Base-by-base conservation (phyloP, 257 asterid genomes). In the Forsythia suspensa region DNA sequence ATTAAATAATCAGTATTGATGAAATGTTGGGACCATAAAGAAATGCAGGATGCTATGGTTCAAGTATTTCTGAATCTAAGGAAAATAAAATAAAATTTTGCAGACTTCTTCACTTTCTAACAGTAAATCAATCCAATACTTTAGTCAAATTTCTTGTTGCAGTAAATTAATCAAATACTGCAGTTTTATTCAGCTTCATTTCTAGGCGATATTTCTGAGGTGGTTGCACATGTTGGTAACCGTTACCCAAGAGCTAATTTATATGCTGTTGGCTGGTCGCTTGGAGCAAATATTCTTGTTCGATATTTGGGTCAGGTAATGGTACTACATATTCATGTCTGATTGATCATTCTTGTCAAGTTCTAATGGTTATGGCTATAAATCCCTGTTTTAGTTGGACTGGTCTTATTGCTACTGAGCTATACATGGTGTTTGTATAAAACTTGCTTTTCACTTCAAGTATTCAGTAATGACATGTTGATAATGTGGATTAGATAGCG, bases 181-280 rank as follows among this genome's bases (percentile, higher is more conserved):
- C 96, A 95, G 98, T 93, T 95, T 90, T 95, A 93, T 93, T 95
- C 99, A 79, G 97, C 96, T 87, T 95, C 98, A 48, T 95, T 91
- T 89, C 89, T 95, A 39, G 97, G 97, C 79, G 98, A 95, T 86
- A 91, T 95, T 55, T 80, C 92, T 67, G 92, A 91, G 87, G 97
- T 93, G 48, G 95, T 95, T 79, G 89, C 81, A 65, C 96, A 88
- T 82, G 94, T 95, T 63, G 83, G 88, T 36, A 79, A 37, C 38
- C 88, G 93, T 72, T 93, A 92, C 74, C 98, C 94, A 69, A 83
- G 79, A 39, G 96, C 99, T 66, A 93, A 93, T 74, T 66, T 93
- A 75, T 95, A 93, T 86, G 98, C 97, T 51, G 93, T 77, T 83
- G 98, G 99, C 61, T 95, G 99, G 97, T 95, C 99, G 77, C 94